These are phyloP conservation scores for Serendipita sp. DNA, from an alignment of 1,284 basidiomycete species.

Conservation along the genomic window DNA sequence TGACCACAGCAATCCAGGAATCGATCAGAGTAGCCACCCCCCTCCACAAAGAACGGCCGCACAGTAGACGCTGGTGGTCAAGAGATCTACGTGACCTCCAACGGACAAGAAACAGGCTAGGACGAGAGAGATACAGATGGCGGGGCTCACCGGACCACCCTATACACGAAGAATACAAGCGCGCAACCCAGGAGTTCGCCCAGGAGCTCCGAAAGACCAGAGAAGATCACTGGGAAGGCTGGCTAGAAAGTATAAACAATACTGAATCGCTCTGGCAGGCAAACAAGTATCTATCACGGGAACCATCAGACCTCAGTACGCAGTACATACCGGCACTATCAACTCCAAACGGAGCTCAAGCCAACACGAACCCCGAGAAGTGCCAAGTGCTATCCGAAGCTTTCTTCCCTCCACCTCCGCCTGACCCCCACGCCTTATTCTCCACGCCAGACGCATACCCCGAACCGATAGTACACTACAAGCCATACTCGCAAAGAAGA, in stretches of 20 bases:
- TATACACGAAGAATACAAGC: conserved; percentile 11
- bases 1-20: conserved; percentile 12
- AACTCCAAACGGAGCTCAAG: neutral
- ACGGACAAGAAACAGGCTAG: conserved; percentile 13
- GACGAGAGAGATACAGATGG: conserved; percentile 10
- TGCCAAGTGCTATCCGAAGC: conserved; percentile 5
- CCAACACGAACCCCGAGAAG: conserved; percentile 10
- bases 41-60: conserved; percentile 14
- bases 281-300: neutral
- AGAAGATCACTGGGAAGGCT: neutral
- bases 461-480: neutral
- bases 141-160: conserved; percentile 15
- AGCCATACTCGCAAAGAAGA: no score
- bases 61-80: conserved; percentile 20
- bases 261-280: neutral
- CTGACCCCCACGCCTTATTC: neutral
- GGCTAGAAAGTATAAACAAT: neutral
- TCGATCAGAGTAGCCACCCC: conserved; percentile 19
- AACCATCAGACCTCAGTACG: neutral
- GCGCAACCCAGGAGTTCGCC: neutral
- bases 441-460: neutral
- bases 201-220: neutral
- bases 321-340: neutral
- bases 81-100: conserved; percentile 16
- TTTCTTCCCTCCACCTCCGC: conserved; percentile 12